phyloP scores from a whole-genome alignment of 129 eudicot genomes.

The Escallonia rubra region DNA sequence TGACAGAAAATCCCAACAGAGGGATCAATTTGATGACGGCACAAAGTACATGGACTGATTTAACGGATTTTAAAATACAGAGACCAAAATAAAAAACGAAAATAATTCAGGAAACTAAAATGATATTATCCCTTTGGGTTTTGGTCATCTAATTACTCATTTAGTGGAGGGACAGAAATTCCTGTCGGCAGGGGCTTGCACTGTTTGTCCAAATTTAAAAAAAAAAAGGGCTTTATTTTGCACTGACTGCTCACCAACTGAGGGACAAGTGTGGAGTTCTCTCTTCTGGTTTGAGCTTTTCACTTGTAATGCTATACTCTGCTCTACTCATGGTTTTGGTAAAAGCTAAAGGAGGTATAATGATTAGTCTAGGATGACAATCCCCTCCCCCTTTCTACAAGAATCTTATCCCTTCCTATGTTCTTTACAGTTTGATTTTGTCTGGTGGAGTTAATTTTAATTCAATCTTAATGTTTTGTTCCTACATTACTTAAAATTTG shows the following conservation, averaged over 20 bases:
- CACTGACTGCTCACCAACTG: slow-evolving; percentile 51
- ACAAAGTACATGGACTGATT: too few relatives aligned
- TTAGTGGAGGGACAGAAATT: slow-evolving; percentile 51
- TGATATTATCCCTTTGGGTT: slow-evolving; percentile 18
- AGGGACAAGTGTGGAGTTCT: neutral
- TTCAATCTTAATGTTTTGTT: too few relatives aligned
- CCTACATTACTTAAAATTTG: too few relatives aligned
- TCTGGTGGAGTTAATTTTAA: too few relatives aligned
- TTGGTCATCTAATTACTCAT: slow-evolving; percentile 38
- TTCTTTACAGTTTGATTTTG: neutral
- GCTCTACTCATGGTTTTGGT: slow-evolving; percentile 17
- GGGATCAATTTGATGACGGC: too few relatives aligned
- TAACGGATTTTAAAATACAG: too few relatives aligned
- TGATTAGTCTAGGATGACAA: slow-evolving; percentile 33
- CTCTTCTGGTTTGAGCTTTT: neutral
- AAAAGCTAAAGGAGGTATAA: slow-evolving; percentile 29
- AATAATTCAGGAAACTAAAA: too few relatives aligned
- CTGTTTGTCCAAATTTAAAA: slow-evolving; percentile 11
- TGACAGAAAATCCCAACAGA: too few relatives aligned
- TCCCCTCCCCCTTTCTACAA: slow-evolving; percentile 6
- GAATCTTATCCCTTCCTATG: slow-evolving; percentile 11
- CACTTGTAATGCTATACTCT: slow-evolving; percentile 5
- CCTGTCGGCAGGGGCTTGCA: slow-evolving; percentile 58
- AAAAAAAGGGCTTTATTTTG: slow-evolving; percentile 6
- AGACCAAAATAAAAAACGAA: too few relatives aligned